Base-by-base conservation (phyloP, 2,329 filamentous ascomycete species). In the Sporothrix inflata region DNA sequence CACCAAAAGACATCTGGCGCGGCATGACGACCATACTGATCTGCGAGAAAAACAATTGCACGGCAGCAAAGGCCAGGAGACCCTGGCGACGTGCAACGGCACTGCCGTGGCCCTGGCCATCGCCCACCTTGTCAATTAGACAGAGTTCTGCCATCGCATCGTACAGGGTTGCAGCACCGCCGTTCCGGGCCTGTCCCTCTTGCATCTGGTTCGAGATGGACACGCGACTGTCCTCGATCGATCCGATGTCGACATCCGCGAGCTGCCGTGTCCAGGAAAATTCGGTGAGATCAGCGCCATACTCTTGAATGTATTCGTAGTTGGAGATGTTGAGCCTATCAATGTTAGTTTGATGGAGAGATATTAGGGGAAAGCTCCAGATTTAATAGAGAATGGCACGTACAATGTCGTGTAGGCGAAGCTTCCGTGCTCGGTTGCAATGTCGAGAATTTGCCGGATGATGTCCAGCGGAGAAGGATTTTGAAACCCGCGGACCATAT, bases 21-120 rank as follows among this genome's bases (percentile, higher is more conserved):
- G 75, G 70, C 24, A 70, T 72, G n/a, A 76, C 70, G 2, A 71
- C 65, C 34, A 76, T 61, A 69, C 74, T 75, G 24, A 76, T 74
- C 66, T 76, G 76, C 19, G 76, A 69, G 27, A 75, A 71, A 40
- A 72, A 76, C 4, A 76, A 61, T 24, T 68, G 69, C 9, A 73
- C 66, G 4, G 76, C 72, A 3, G 71, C 70, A n/a, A 61, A 67
- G 1, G 70, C 74, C 16, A 76, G 21, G 1, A 77, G 57, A 2
- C 71, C 71, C 24, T 70, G 70, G 7, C 71, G 74, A 14, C 53
- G n/a, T 9, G 19, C 60, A 34, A 63, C 3, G 1, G 14, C 51
- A 5, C 47, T 27, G 6, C 12, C 24, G 12, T 70, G 47, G 1
- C 53, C 49, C 11, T 47, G 34, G 2, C 66, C 47, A 1, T 60